Evolutionary conservation across 306 rosid species (phyloP), one percentile per base, ranked within the genome.

Genomic region (Sesbania bispinosa): DNA sequence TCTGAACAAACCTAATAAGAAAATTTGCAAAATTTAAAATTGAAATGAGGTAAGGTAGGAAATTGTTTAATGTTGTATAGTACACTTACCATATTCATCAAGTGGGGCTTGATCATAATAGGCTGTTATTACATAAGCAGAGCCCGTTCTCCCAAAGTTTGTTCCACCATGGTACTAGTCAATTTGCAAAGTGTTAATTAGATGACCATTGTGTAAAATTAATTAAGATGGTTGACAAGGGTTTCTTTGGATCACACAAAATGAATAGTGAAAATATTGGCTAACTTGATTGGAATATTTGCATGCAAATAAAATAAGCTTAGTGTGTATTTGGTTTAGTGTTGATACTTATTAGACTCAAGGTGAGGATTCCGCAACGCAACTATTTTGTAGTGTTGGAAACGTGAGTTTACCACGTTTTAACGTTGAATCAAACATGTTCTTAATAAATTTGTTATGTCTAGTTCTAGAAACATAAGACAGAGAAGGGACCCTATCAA

Each of bases 121-220:
- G 47, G 50, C 60, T 70, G 93, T 84, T 48, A 79, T 84, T 23
- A 67, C 54, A 77, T 84, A 88, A 50, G 93, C 39, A 14, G 91
- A 78, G 72, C 73, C 18, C 0, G 93, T 84, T 77, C 96, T 84
- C 6, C 92, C 93, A 54, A 90, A 81, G 69, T 90, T 90, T 3
- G 96, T 90, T 80, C 96, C 96, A 59, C 96, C 96, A 71, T 90
- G 91, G 62, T 90, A 90, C 92, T 89, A 16, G 11, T 55, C 41
- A 77, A 5, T 77, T 74, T 74, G 15, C 51, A 73, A 66, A 46
- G 36, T 51, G 27, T 43, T 63, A 55, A 43, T 62, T 71, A 62
- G 35, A 52, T 39, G 15, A 2, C 3, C n/a, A n/a, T n/a, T n/a
- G n/a, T n/a, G n/a, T n/a, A n/a, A n/a, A n/a, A n/a, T n/a, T n/a